phyloP scores from a whole-genome alignment of 2,329 filamentous ascomycete genomes.

The Colletotrichum horii region DNA sequence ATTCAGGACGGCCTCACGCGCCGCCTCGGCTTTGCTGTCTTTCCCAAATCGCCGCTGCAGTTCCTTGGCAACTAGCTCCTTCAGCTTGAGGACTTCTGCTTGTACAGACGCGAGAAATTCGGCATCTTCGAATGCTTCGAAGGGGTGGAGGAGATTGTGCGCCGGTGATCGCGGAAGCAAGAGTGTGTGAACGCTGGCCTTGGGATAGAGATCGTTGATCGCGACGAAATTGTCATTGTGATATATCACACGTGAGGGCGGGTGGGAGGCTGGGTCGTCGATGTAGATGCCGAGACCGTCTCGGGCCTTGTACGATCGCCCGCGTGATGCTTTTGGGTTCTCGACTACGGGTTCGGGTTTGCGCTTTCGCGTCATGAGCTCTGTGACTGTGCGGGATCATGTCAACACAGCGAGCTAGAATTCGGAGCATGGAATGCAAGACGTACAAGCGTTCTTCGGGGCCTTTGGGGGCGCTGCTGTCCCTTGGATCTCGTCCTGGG shows the following conservation, averaged over 20 bases:
- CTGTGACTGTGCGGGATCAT: slow-evolving; percentile 28
- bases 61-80: slow-evolving; percentile 73
- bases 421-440: neutral
- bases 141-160: slow-evolving; percentile 72
- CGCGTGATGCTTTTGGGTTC: slow-evolving; percentile 22
- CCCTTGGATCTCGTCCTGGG: slow-evolving; percentile 43
- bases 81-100: slow-evolving; percentile 65
- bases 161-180: slow-evolving; percentile 77
- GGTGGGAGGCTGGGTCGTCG: slow-evolving; percentile 63
- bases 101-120: slow-evolving; percentile 71
- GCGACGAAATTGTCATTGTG: slow-evolving; percentile 73
- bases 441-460: slow-evolving; percentile 48
- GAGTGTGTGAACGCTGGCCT: slow-evolving; percentile 83
- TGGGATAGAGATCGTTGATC: slow-evolving; percentile 86
- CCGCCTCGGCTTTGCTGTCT: slow-evolving; percentile 66
- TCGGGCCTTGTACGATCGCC: slow-evolving; percentile 51
- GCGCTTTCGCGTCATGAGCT: slow-evolving; percentile 43
- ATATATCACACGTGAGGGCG: slow-evolving; percentile 67
- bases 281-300: slow-evolving; percentile 74
- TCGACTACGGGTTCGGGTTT: slow-evolving; percentile 29
- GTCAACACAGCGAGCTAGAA: neutral
- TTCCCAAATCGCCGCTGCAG: slow-evolving; percentile 72
- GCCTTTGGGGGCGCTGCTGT: slow-evolving; percentile 29
- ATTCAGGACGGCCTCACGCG: slow-evolving; percentile 71
- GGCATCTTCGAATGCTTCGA: slow-evolving; percentile 75